Conservation (phyloP, 345 rosid genomes). For the Bruguiera sexangula region DNA sequence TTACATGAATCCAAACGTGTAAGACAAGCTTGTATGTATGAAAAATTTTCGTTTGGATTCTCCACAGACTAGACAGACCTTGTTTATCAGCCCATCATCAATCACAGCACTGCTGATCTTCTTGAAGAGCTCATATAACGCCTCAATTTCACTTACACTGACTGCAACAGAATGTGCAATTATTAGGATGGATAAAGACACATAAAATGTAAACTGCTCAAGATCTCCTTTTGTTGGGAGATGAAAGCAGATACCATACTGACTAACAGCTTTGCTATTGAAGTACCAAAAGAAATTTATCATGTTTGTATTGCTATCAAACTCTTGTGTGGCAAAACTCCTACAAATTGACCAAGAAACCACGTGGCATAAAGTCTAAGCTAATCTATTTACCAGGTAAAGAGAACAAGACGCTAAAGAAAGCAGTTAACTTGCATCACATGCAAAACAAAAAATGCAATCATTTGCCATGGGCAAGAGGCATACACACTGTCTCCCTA, state of each 20-base stretch:
- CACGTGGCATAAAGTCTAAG: background rate
- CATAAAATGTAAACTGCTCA: background rate
- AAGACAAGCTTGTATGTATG: background rate
- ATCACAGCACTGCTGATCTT: conserved; percentile 99
- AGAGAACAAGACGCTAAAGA: background rate
- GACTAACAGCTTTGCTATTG: background rate
- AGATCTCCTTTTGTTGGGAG: background rate
- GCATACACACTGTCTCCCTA: conserved; percentile 94
- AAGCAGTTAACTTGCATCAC: background rate
- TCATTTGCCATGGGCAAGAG: conserved; percentile 13
- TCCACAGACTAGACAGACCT: conserved; percentile 41
- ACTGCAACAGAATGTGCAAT: conserved; percentile 50
- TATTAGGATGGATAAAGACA: background rate
- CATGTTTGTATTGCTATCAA: background rate
- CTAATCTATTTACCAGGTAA: background rate
- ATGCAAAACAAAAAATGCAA: conserved; percentile 1
- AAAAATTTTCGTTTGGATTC: background rate
- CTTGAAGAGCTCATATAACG: conserved; percentile 95
- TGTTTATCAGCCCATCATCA: conserved; percentile 94
- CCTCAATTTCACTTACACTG: conserved; percentile 98
- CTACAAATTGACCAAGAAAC: background rate
- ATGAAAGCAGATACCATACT: background rate
- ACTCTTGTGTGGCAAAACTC: background rate
- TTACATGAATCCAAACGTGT: conserved; percentile 4
- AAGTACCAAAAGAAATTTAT: background rate